A percentile compares a stretch with the other conserved stretches of the same genome.
phyloP scores from a whole-genome alignment of 345 rosid species.

The Pseudoturritis turrita region DNA sequence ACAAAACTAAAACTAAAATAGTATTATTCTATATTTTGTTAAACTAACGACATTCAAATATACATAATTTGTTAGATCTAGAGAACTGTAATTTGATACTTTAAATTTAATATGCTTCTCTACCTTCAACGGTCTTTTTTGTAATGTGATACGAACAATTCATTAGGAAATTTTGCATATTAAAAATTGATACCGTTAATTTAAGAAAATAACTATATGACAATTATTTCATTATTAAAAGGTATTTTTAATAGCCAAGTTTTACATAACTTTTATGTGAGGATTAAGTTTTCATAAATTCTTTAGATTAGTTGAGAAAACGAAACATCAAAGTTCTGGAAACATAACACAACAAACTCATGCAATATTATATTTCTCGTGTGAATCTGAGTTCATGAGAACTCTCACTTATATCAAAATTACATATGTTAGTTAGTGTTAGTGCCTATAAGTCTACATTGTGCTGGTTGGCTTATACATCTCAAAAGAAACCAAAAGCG shows the following conservation, averaged over 20 bases:
- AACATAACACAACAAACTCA: background rate
- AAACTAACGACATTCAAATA: background rate
- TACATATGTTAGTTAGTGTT: background rate
- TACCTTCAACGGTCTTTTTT: background rate
- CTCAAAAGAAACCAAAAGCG: slow-evolving; percentile 26
- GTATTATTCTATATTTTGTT: background rate
- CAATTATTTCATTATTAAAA: background rate
- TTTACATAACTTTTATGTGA: background rate
- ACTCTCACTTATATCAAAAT: background rate
- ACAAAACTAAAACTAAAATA: background rate
- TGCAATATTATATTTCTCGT: background rate
- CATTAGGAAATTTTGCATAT: background rate
- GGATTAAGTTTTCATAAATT: background rate
- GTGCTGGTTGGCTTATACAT: slow-evolving; percentile 25
- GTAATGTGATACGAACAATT: background rate
- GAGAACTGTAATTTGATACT: no score
- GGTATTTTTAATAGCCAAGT: background rate
- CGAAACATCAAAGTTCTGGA: background rate
- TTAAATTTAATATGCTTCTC: background rate
- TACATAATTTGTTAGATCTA: no score
- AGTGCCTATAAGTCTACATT: slow-evolving; percentile 26
- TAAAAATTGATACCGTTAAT: background rate
- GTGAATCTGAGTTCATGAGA: background rate
- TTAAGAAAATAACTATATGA: background rate
- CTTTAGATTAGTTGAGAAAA: background rate